Percentiles rank a stretch among this genome's conserved stretches.
These are phyloP conservation scores for Penicillium sp. DNA, from an alignment of 2,329 filamentous ascomycete genomes.

Conservation along the genomic window DNA sequence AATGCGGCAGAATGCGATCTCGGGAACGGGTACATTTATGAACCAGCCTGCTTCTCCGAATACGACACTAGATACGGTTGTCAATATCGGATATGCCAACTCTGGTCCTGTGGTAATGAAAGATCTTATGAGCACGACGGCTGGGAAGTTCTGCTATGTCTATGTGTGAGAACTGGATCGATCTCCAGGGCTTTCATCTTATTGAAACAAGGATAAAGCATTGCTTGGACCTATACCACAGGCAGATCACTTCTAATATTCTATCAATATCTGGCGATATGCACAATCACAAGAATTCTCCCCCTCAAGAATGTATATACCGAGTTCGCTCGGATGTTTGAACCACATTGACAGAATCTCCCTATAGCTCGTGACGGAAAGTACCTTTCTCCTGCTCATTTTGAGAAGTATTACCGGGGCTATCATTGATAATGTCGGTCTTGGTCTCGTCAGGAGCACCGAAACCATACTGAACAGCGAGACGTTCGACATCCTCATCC, in stretches of 20 bases:
- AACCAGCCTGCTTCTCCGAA: constrained; percentile 46
- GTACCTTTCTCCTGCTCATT: neutral
- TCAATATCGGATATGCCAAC: constrained; percentile 43
- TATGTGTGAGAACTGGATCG: constrained; percentile 35
- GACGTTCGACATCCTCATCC: constrained; percentile 18
- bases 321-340: neutral
- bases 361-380: neutral
- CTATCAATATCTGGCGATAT: neutral
- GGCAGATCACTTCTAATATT: neutral
- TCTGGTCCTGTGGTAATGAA: constrained; percentile 34
- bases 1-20: constrained; percentile 38
- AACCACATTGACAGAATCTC: neutral
- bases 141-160: constrained; percentile 49
- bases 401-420: neutral
- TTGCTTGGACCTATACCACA: neutral
- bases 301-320: neutral
- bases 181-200: neutral
- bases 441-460: neutral
- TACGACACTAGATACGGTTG: constrained; percentile 45
- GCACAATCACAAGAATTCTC: neutral
- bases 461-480: constrained; percentile 18
- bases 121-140: constrained; percentile 45
- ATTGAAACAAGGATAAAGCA: neutral
- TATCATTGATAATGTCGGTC: neutral
- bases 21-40: constrained; percentile 48